phyloP scores from a whole-genome alignment of 768 basidiomycete genomes.

The Naematelia encephala region DNA sequence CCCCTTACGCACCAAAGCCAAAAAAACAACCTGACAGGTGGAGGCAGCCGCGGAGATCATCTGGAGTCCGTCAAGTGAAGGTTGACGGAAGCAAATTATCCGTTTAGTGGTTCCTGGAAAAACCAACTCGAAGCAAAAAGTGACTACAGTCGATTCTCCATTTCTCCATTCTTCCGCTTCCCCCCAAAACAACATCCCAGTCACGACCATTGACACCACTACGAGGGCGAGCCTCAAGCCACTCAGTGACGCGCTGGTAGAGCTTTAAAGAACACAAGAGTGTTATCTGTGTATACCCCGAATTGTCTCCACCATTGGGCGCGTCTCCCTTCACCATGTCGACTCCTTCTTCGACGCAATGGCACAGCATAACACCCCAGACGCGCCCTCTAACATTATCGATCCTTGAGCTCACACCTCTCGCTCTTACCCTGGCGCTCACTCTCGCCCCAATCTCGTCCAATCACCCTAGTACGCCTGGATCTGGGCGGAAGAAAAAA shows the following conservation, averaged over 20 bases:
- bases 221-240: too few species aligned
- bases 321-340: not conserved
- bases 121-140: not conserved
- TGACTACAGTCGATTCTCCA: too few species aligned
- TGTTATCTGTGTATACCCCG: not conserved
- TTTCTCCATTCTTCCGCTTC: too few species aligned
- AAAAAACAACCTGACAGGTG: too few species aligned
- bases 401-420: slow-evolving; percentile 48
- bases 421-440: slow-evolving; percentile 48
- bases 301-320: not conserved
- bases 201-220: too few species aligned
- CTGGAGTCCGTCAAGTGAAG: too few species aligned
- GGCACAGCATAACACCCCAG: slow-evolving; percentile 46
- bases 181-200: too few species aligned
- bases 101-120: not conserved
- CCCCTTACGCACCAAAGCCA: too few species aligned
- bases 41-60: too few species aligned
- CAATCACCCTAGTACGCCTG: slow-evolving; percentile 5
- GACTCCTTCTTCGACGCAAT: slow-evolving; percentile 19
- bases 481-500: slow-evolving; percentile 6
- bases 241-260: too few species aligned
- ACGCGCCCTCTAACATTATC: slow-evolving; percentile 47
- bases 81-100: too few species aligned
- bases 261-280: too few species aligned
- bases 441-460: slow-evolving; percentile 28